Percentiles rank a stretch among this genome's conserved stretches.
Conservation (phyloP, 73 alveolate genomes). For the Blepharisma japonicum region DNA sequence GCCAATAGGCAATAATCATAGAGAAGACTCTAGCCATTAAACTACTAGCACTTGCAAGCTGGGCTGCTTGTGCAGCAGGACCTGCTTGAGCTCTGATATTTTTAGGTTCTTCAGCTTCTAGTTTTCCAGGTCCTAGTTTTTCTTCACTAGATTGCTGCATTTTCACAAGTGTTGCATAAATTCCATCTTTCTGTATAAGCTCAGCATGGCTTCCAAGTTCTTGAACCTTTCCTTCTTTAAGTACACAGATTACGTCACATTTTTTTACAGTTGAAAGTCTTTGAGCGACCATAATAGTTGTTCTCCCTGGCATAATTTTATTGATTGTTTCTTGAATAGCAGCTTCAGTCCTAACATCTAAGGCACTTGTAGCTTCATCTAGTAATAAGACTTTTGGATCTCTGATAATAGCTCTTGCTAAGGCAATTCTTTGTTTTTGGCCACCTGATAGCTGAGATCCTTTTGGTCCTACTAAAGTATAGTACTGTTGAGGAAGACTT, state of each 20-base stretch:
- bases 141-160: background rate
- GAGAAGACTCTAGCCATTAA: background rate
- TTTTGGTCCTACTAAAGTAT: slow-evolving; percentile 43
- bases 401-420: slow-evolving; percentile 54
- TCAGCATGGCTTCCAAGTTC: slow-evolving; percentile 67
- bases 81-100: background rate
- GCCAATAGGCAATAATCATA: background rate
- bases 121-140: background rate
- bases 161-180: slow-evolving; percentile 3
- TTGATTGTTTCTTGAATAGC: slow-evolving; percentile 42
- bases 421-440: slow-evolving; percentile 52
- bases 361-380: slow-evolving; percentile 62
- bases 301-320: slow-evolving; percentile 47
- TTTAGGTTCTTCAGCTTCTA: background rate
- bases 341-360: slow-evolving; percentile 44
- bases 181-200: slow-evolving; percentile 30
- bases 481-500: slow-evolving; percentile 32
- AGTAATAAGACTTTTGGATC: slow-evolving; percentile 46
- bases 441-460: slow-evolving; percentile 60
- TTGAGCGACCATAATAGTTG: slow-evolving; percentile 76
- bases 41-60: background rate
- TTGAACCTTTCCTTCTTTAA: slow-evolving; percentile 61
- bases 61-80: background rate
- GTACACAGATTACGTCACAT: slow-evolving; percentile 68
- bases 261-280: slow-evolving; percentile 68